Evolutionary conservation across 164 flowering plant species (phyloP), one percentile per base, ranked within the genome.

Genomic region (Hamamelis virginiana): DNA sequence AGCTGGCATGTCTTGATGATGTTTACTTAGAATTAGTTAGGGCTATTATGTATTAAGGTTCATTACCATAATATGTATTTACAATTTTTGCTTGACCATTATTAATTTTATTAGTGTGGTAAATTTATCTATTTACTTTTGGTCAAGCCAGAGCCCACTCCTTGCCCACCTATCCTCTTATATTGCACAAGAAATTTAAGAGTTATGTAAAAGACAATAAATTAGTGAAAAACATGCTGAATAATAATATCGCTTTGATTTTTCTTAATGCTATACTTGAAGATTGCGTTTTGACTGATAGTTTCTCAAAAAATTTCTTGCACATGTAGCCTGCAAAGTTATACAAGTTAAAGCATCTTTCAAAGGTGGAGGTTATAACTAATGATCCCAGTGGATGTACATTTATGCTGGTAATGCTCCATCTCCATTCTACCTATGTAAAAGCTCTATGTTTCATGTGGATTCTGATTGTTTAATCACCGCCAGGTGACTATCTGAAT

Each of bases 341-440:
- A 23, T 96, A 93, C 84, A 96, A 96, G 89, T 84, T 96, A 46
- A 89, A 93, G 87, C 98, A 96, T 87, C 94, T 96, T 18, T 83
- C 98, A 13, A 96, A 96, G 79, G 90, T 96, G 84, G 99, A 96
- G 80, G 98, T 96, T 76, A 72, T 86, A 66, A 51, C 90, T 47
- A 93, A 88, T 81, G 99, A 96, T 69, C 92, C 96, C 64, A 90
- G 92, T 85, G 97, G 98, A 72, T 90, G 96, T 72, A 88, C 98
- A 23, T 91, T 96, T 82, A 86, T 82, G 72, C 80, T 96, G 97
- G 99, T 96, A 90, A 78, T 58, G 51, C 43, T 76, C 10, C 46
- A 33, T 59, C 45, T 62, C 64, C 28, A 15, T 15, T 62, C 6
- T 41, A 14, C 13, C 9, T 8, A 14, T 57, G 47, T 44, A 33